A percentile compares a stretch with the other conserved stretches of the same genome.
These are phyloP conservation scores for Asterophora parasitica DNA, from an alignment of 768 basidiomycete species.

Conservation along the genomic window DNA sequence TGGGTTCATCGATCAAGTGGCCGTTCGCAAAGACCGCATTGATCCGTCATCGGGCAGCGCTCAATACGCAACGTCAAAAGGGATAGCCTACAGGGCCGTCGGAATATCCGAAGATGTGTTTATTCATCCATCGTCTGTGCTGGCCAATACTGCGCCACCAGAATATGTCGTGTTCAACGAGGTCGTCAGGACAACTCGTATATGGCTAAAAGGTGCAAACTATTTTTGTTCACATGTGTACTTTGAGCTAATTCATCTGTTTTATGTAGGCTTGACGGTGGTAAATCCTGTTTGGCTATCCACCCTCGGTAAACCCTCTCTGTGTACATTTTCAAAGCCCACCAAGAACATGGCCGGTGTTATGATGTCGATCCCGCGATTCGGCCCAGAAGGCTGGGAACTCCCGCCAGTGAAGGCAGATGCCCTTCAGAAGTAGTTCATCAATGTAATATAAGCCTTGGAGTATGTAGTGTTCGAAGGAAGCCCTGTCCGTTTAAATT, in stretches of 20 bases:
- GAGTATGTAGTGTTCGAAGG: neutral
- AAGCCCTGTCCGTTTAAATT: no score
- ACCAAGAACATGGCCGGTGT: conserved; percentile 61
- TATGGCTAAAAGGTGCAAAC: conserved; percentile 73
- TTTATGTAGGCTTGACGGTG: conserved; percentile 61
- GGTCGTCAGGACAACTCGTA: conserved; percentile 65
- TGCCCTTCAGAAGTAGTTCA: neutral
- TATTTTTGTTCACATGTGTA: neutral
- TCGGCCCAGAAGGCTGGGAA: conserved; percentile 85
- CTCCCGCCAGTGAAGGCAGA: conserved; percentile 64
- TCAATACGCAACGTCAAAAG: conserved; percentile 71
- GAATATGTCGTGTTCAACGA: conserved; percentile 87
- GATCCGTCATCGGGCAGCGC: conserved; percentile 54
- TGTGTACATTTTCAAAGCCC: conserved; percentile 91
- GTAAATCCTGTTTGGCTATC: conserved; percentile 89
- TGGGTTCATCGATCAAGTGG: conserved; percentile 93
- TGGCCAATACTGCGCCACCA: conserved; percentile 66
- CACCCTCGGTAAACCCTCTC: conserved; percentile 64
- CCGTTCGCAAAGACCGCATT: conserved; percentile 81
- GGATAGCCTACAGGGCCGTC: conserved; percentile 78
- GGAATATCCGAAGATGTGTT: conserved; percentile 84
- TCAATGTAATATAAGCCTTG: no score
- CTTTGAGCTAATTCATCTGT: neutral
- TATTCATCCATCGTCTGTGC: conserved; percentile 85
- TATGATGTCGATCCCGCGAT: conserved; percentile 75